Base-by-base conservation (phyloP, 2,329 filamentous ascomycete genomes). In the Fusarium abutilonis region DNA sequence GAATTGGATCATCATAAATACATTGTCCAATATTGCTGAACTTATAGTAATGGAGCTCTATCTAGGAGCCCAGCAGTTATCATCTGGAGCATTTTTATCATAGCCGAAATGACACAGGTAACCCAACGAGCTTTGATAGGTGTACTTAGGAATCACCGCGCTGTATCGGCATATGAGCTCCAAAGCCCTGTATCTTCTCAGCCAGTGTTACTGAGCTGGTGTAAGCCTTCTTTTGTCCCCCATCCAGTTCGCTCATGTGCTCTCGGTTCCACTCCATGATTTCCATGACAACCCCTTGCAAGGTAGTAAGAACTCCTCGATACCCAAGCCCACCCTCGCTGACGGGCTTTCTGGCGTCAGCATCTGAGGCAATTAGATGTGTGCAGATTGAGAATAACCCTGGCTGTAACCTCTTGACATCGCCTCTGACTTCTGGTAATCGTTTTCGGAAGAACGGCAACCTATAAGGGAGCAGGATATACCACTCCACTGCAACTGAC, bases 331-430 rank as follows among this genome's bases (percentile, higher is more conserved):
- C 55, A 2, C 44, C 52, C 5, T 51, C 39, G 0, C 23, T 6
- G 2, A 41, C 19, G 6, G 55, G 34, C 4, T 36, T 56, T 3
- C 8, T 44, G 1, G 52, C 52, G 8, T 56, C 39, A 4, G 7
- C 5, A 31, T 58, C 44, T 1, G 43, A 58, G 7, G 35, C 52
- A 14, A 56, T 3, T 9, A 56, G 9, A 10, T 56, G 55, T 2
- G 55, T 58, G 17, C 52, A 56, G 7, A 51, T 45, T 2, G 52
- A 44, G 9, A 58, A 50, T 4, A 51, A 11, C 2, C 44, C 52
- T 1, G 55, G 39, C 6, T 58, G 55, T 2, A 58, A 9, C 1
- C 17, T 38, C 8, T 28, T 50, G 0, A 50, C 6, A 4, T 56
- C 43, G 0, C 55, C 52, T 8, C 28, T 32, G 3, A 40, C 13